Evolutionary conservation across 805 yeast genomes (phyloP), one percentile per base, ranked within the genome.

Genomic region (Blastobotrys chiropterorum): DNA sequence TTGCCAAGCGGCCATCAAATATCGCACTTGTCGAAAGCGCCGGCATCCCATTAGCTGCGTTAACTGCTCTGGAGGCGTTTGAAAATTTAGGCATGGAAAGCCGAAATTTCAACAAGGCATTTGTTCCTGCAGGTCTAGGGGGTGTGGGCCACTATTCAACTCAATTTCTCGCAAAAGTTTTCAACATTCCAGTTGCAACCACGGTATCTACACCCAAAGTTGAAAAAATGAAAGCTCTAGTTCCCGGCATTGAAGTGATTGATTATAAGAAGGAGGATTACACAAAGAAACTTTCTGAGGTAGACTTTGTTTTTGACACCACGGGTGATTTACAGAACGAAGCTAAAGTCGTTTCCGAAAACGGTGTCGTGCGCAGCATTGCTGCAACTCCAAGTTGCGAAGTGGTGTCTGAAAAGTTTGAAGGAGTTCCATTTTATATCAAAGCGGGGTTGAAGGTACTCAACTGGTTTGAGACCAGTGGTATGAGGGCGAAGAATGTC

Each of bases 191-290:
- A 42, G 62, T 60, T 6, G 53, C 54, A 16, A 47, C 59, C 6
- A 55, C 60, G 2, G 57, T 56, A 11, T 60, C 63, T 13, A 59
- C 62, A 13, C 15, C 48, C 20, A 60, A 60, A 48, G 52, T 57
- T 5, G 49, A 46, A 1, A 49, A 46, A 3, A 49, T 55, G 15
- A 47, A 55, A 8, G 19, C 46, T 21, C 42, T 53, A n/a, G 46
- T 60, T 14, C 62, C 62, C 19, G 54, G 48, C 26, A 57, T 54
- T 11, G 53, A 55, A 13, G 60, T 57, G 11, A 53, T 60, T 21
- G 63, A 60, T 44, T 60, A 60, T 52, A 51, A 55, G 42, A 59
- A 52, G 38, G 39, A 45, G 41, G 55, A 54, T 17, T 52, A 56
- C 16, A 20, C 49, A 16, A 53, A 51, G 31, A 56, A 34, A 21